Conservation (phyloP, 1,284 basidiomycete genomes). For the Pulchroboletus neoregius region DNA sequence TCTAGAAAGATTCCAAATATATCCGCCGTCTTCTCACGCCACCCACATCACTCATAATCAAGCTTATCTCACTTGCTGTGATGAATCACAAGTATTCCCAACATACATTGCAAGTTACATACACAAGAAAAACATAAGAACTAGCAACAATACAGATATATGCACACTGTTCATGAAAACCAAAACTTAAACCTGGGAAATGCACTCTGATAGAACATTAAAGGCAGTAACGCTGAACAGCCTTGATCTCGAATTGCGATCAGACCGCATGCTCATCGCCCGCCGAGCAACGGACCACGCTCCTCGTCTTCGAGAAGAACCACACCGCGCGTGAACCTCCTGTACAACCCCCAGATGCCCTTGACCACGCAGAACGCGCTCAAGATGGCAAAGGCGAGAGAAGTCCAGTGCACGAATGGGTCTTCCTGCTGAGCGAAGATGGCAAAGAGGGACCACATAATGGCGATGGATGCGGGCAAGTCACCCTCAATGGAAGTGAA, state of each 20-base stretch:
- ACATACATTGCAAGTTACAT: conserved; percentile 7
- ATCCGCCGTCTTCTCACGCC: conserved; percentile 10
- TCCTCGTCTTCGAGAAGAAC: conserved; percentile 79
- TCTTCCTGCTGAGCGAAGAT: conserved; percentile 71
- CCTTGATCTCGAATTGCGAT: neutral
- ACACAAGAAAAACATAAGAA: conserved; percentile 1
- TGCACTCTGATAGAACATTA: neutral
- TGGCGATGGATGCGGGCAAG: conserved; percentile 82
- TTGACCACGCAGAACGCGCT: conserved; percentile 82
- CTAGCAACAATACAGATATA: conserved; percentile 7
- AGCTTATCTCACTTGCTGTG: neutral
- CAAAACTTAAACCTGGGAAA: neutral
- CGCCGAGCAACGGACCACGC: conserved; percentile 70
- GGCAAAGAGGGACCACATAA: conserved; percentile 80
- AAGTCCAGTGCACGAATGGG: conserved; percentile 83
- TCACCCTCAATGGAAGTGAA: conserved; percentile 89
- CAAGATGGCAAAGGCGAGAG: conserved; percentile 83
- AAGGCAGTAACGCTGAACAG: neutral
- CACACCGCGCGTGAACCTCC: conserved; percentile 39
- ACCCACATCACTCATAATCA: conserved; percentile 6
- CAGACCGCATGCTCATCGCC: conserved; percentile 17
- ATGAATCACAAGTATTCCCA: neutral
- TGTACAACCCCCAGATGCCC: conserved; percentile 53
- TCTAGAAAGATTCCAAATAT: conserved; percentile 27
- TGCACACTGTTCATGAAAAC: conserved; percentile 4